Base-by-base conservation (phyloP, 306 rosid genomes). In the Prunus kanzakura region DNA sequence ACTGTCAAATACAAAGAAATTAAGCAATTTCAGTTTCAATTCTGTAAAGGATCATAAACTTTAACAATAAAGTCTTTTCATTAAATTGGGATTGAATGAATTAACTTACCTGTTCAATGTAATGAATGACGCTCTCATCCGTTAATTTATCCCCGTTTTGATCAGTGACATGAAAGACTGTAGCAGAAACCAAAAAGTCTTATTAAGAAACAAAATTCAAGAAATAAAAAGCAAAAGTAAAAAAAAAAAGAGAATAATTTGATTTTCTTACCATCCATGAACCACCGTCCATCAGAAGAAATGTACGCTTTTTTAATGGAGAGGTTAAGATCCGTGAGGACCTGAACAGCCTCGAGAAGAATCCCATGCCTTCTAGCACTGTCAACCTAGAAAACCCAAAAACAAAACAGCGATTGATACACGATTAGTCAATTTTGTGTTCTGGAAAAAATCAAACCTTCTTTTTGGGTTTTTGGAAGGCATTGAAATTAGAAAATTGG, bases 161-260 rank as follows among this genome's bases (percentile, higher is more conserved):
- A 84, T 89, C 91, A 12, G 97, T 91, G 23, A 95, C 97, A 81
- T 95, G 99, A 23, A 95, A 95, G 78, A 95, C 99, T 95, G 96
- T 67, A 78, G 47, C 67, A 77, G 54, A 73, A 11, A 58, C 51
- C 43, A 32, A 15, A 55, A 27, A 22, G 23, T 58, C 69, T 23
- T 2, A 16, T 19, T 79, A 47, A 64, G 61, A 72, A 76, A 38
- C 18, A 68, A 64, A 54, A 32, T 50, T n/a, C 23, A 72, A 23
- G 25, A 61, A 47, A 71, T 57, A 22, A 32, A 63, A 32, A 22
- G 14, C 38, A 50, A 64, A 46, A 3, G 8, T 47, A 57, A 18
- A 45, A 60, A 35, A 74, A 35, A 60, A 56, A 25, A 20, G 20
- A 20, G 11, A 23, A 15, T 22, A 23, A 7, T 16, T 60, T 30